Evolutionary conservation across 2,329 filamentous ascomycete genomes (phyloP), one percentile per base, ranked within the genome.

Genomic region (Lasiodiplodia sp.): DNA sequence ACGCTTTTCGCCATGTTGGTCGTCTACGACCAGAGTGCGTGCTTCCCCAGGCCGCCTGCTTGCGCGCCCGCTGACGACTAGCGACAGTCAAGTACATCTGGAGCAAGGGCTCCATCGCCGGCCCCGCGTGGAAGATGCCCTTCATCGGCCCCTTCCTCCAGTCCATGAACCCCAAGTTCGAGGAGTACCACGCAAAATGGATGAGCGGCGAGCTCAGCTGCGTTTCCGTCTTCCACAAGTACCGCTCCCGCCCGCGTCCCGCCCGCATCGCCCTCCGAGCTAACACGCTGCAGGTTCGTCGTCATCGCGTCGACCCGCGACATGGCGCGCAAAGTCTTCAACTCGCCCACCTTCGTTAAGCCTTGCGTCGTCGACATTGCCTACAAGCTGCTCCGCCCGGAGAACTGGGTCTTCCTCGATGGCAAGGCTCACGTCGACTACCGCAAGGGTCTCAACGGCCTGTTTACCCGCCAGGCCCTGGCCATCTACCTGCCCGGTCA

Each of bases 161-260:
- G 78, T 97, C 94, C 34, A 86, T 98, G 75, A 90, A 97, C 80
- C 96, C 96, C 69, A 93, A 95, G 77, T 98, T 97, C 79, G 89
- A 91, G 70, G 88, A 94, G 76, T 99, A 99, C 84, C 87, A 94
- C 79, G 90, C 87, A 70, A 97, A 98, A 86, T 99, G 96, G 96
- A 81, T 87, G 75, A 97, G 93, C 77, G 96, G 92, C 57, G 91
- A 92, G 58, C 86, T 99, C 74, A 97, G 94, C 86, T 99, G 96
- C 78, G 96, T 99, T 71, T 97, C 94, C 2, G 94, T 99, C 76
- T 99, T 99, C 85, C 96, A 99, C 89, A 99, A 98, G 93, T 97
- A 88, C 18, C 74, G 34, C 57, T n/a, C 60, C 47, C n/a, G 18
- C 14, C 11, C 25, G 14, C 7, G 1, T 21, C 4, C 8, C 31